These are phyloP conservation scores for Malassezia obtusa DNA, from an alignment of 1,284 basidiomycete species.

Conservation along the genomic window DNA sequence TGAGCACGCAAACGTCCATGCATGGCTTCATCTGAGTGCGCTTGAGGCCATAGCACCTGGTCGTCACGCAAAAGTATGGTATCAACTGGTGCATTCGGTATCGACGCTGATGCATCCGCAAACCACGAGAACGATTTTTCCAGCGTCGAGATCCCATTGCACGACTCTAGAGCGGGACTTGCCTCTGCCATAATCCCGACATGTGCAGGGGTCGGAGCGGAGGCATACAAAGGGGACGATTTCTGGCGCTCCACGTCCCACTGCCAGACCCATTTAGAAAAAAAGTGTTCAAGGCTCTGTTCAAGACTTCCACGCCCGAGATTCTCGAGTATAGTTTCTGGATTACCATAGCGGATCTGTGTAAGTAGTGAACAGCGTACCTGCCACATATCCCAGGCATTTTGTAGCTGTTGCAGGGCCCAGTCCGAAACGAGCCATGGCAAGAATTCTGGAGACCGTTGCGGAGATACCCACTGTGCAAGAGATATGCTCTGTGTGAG, in stretches of 20 bases:
- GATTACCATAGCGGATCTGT: neutral
- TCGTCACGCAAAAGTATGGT: slow-evolving; percentile 11
- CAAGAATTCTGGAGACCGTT: neutral
- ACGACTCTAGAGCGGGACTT: neutral
- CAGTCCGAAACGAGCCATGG: slow-evolving; percentile 8
- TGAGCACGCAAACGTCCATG: neutral
- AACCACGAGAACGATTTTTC: neutral
- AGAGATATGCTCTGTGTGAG: slow-evolving; percentile 2
- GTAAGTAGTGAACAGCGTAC: neutral
- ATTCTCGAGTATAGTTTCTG: neutral
- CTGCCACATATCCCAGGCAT: slow-evolving; percentile 16
- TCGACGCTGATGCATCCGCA: neutral
- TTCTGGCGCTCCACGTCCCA: slow-evolving; percentile 16
- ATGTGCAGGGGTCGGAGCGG: neutral
- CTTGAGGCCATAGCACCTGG: slow-evolving; percentile 8
- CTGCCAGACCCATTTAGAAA: slow-evolving; percentile 16
- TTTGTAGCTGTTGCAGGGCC: slow-evolving; percentile 14
- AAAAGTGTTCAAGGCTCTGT: slow-evolving; percentile 2
- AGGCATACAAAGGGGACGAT: slow-evolving; percentile 8
- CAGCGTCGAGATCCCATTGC: neutral
- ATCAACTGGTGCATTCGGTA: neutral
- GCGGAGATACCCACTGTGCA: neutral
- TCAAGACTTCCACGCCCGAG: slow-evolving; percentile 5
- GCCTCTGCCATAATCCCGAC: slow-evolving; percentile 9
- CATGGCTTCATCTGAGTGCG: neutral